These are phyloP conservation scores for Vickermania spadyakhi DNA, from an alignment of 208 protist species.

Conservation along the genomic window DNA sequence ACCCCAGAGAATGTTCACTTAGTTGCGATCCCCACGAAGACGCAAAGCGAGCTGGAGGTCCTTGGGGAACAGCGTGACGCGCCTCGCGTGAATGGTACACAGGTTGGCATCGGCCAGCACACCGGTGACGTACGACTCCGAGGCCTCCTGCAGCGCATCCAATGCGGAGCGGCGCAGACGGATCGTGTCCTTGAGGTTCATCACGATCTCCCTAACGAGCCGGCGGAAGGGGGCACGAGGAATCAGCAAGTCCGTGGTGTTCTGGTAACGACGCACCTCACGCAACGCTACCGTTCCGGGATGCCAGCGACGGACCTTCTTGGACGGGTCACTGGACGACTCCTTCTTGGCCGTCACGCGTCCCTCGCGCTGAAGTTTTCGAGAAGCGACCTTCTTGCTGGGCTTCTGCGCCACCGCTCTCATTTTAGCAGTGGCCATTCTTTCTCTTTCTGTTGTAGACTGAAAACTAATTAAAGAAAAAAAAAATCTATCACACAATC, in stretches of 20 bases:
- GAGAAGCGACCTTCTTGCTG: slow-evolving; percentile 65
- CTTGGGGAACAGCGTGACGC: slow-evolving; percentile 98
- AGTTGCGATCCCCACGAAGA: slow-evolving; percentile 92
- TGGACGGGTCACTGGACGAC: slow-evolving; percentile 53
- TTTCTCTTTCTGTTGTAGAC: too few species aligned
- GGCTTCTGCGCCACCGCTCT: slow-evolving; percentile 47
- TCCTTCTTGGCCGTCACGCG: slow-evolving; percentile 69
- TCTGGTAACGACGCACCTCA: slow-evolving; percentile 99
- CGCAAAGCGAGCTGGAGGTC: slow-evolving; percentile 98
- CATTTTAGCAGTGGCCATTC: slow-evolving; percentile 49
- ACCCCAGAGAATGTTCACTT: too few species aligned
- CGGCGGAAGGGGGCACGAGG: slow-evolving; percentile 98
- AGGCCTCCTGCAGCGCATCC: slow-evolving; percentile 96
- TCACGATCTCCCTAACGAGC: slow-evolving; percentile 98
- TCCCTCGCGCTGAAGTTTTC: slow-evolving; percentile 62
- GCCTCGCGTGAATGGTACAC: slow-evolving; percentile 98
- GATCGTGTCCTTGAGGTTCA: slow-evolving; percentile 89
- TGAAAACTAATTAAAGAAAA: too few species aligned
- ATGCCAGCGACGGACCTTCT: slow-evolving; percentile 96
- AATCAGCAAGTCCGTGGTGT: slow-evolving; percentile 98
- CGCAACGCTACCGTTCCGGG: slow-evolving; percentile 98
- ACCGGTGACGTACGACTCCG: slow-evolving; percentile 92
- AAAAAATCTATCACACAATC: too few species aligned
- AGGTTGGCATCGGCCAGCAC: slow-evolving; percentile 94
- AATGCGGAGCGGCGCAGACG: slow-evolving; percentile 58